These are phyloP conservation scores for Zhuliangozyma parablackwelliae DNA, from an alignment of 1,139 yeast species.

Conservation along the genomic window DNA sequence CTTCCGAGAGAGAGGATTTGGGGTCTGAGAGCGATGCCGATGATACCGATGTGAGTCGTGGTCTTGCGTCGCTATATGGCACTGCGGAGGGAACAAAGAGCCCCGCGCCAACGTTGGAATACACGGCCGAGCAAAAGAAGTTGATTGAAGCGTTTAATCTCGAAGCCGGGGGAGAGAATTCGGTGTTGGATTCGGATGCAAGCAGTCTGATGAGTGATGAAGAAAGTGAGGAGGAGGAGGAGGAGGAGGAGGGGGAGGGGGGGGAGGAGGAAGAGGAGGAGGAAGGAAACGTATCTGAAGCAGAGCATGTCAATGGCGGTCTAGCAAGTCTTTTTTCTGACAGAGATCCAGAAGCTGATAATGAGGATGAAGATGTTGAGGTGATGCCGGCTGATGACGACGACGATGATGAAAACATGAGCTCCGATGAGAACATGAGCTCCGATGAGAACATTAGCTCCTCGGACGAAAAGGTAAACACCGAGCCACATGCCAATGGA, in stretches of 20 bases:
- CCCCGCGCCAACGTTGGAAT: slow-evolving; percentile 15
- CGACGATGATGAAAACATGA: slow-evolving; percentile 10
- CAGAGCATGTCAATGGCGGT: slow-evolving; percentile 1
- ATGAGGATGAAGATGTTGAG: slow-evolving; percentile 11
- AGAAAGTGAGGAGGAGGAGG: slow-evolving; percentile 10
- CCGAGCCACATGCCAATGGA: background rate
- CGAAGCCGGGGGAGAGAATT: slow-evolving; percentile 8
- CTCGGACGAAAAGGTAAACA: too few species aligned
- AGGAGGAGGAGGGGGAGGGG: slow-evolving; percentile 1
- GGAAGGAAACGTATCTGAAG: background rate
- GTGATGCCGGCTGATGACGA: slow-evolving; percentile 3
- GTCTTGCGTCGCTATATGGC: slow-evolving; percentile 33
- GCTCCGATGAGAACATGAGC: background rate
- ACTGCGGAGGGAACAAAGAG: slow-evolving; percentile 7
- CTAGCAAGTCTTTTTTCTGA: slow-evolving; percentile 9
- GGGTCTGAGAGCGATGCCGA: slow-evolving; percentile 11
- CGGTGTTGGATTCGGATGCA: slow-evolving; percentile 22
- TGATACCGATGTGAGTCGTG: slow-evolving; percentile 17
- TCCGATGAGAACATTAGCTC: slow-evolving; percentile 6
- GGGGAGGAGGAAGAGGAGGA: slow-evolving; percentile 1
- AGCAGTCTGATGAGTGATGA: slow-evolving; percentile 6
- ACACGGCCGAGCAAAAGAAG: slow-evolving; percentile 32
- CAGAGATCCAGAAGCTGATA: slow-evolving; percentile 3
- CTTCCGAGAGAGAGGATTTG: slow-evolving; percentile 9
- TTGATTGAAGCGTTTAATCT: slow-evolving; percentile 20